Conservation (phyloP, 2,329 filamentous ascomycete genomes). For the Xylaria sp. region DNA sequence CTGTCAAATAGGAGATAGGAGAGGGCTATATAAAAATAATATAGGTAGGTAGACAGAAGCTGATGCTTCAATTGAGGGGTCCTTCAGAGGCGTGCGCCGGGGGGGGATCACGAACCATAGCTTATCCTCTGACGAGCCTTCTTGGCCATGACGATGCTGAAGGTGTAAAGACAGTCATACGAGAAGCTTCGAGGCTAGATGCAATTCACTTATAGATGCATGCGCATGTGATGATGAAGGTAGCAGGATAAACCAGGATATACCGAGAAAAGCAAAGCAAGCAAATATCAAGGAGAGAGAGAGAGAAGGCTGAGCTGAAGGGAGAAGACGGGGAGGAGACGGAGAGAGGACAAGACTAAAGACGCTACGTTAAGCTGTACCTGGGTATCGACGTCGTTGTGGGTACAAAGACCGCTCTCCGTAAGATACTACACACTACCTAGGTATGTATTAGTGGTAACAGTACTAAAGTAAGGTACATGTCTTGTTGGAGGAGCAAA, state of each 20-base stretch:
- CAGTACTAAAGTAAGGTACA: background rate
- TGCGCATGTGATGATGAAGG: conserved; percentile 14
- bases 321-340: background rate
- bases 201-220: conserved; percentile 16
- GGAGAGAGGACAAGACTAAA: background rate
- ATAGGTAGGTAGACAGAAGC: conserved; percentile 22
- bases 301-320: background rate
- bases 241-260: background rate
- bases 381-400: conserved; percentile 10
- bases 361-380: conserved; percentile 3
- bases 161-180: conserved; percentile 38
- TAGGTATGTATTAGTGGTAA: background rate
- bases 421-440: background rate
- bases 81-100: background rate
- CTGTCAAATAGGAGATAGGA: conserved; percentile 25
- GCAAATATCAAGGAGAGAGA: background rate
- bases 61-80: conserved; percentile 21
- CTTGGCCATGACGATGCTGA: conserved; percentile 64
- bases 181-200: conserved; percentile 21
- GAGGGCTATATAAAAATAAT: no score
- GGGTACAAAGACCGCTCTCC: background rate
- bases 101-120: conserved; percentile 64
- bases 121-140: conserved; percentile 74
- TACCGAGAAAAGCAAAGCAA: conserved; percentile 4
- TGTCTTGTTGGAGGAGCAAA: background rate